Evolutionary conservation across 441 rosid genomes (phyloP).

Genomic region (Daphne laureola): DNA sequence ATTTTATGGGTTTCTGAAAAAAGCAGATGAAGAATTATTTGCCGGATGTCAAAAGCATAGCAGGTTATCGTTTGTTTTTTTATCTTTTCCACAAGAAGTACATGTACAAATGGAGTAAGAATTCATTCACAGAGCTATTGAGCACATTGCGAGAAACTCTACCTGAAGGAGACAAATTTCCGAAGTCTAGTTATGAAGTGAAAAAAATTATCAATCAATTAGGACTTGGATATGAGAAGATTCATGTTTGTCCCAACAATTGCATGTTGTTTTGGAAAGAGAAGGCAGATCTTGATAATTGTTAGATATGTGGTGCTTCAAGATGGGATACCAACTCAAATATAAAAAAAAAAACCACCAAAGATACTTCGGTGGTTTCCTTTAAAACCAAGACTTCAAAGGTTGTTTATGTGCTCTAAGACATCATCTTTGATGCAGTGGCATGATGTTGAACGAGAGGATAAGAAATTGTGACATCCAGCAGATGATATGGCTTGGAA

Average conservation of each 20-base stretch:
- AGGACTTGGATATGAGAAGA: background rate
- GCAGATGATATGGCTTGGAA: background rate
- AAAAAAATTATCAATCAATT: slow-evolving; percentile 2
- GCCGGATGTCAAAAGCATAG: slow-evolving; percentile 1
- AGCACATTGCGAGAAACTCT: background rate
- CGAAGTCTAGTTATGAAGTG: slow-evolving; percentile 8
- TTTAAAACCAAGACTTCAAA: slow-evolving; percentile 1
- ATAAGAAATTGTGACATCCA: background rate
- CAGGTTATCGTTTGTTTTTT: background rate
- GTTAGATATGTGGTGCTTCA: background rate
- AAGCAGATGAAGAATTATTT: slow-evolving; percentile 4
- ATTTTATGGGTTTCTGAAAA: background rate
- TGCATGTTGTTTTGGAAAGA: background rate
- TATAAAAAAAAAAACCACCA: background rate
- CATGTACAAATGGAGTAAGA: slow-evolving; percentile 10
- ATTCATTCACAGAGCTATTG: background rate
- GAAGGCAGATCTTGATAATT: background rate
- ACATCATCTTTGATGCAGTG: background rate
- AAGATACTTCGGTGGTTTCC: background rate
- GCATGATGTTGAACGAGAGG: background rate
- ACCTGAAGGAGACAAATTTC: background rate
- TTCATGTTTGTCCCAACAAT: too few relatives aligned
- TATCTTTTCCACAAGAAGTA: slow-evolving; percentile 8
- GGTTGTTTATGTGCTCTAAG: background rate
- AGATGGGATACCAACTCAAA: background rate